Base-by-base conservation (phyloP, 2,329 filamentous ascomycete genomes). In the Fonsecaea nubica region DNA sequence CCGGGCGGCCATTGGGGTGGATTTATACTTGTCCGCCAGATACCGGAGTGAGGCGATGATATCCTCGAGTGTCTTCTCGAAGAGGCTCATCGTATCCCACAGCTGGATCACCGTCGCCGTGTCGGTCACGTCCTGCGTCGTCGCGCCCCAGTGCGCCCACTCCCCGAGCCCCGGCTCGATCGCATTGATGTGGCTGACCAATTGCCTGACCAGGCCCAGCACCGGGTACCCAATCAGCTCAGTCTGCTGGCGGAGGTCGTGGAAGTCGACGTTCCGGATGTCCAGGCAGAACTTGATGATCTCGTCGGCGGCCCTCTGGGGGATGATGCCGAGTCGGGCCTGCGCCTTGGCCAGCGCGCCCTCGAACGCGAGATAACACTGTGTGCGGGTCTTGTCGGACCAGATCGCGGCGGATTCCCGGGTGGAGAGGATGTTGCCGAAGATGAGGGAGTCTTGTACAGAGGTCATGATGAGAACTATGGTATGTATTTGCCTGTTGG, bases 121-220 rank as follows among this genome's bases (percentile, higher is more conserved):
- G 54, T 72, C 71, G 10, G 70, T 72, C 8, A 72, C 68, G 50
- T 72, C 71, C 63, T 72, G 71, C n/a, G 71, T 72, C 2, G 71
- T 72, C 1, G 71, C 71, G 21, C 71, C 69, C 71, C 71, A 72
- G 53, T 72, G 71, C 13, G 69, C 66, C 63, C 64, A 72, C 50
- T 72, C 69, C 35, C 69, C 71, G 62, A 68, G 53, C 2, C 66
- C 69, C 15, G 69, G 62, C 32, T 68, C 67, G 33, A 66, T 35
- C 10, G 57, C 63, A 36, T 72, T 72, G 61, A 71, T 63, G 42
- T 68, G 63, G 35, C 55, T 56, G n/a, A 72, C 71, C 21, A 72
- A 65, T 21, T 72, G 71, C 59, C 70, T 69, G 42, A 72, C 71
- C 33, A 72, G 62, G 9, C 69, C 69, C 21, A 72, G 63, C 10